phyloP scores from a whole-genome alignment of 106 monocot species.

The Dioscorea dumetorum region DNA sequence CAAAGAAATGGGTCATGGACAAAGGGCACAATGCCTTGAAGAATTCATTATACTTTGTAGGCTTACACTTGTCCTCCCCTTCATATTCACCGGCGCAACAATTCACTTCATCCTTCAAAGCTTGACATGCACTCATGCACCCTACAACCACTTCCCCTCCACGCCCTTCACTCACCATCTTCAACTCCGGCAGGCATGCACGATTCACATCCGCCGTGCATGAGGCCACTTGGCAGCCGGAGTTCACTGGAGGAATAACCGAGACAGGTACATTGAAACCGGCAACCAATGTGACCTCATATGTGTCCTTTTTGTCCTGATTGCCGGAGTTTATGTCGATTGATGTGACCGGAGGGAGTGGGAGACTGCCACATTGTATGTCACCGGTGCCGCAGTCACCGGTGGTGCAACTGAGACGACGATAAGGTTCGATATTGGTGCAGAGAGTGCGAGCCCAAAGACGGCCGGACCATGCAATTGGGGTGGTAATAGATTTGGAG shows the following conservation, averaged over 20 bases:
- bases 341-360: background rate
- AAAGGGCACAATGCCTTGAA: background rate
- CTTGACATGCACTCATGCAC: constrained; percentile 6
- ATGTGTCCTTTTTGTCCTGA: background rate
- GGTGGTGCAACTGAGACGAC: background rate
- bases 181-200: constrained; percentile 1
- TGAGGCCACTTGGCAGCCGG: background rate
- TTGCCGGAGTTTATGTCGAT: background rate
- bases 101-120: background rate
- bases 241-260: background rate
- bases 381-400: background rate
- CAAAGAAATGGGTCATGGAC: background rate
- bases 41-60: background rate
- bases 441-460: constrained; percentile 1
- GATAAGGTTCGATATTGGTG: background rate
- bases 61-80: background rate
- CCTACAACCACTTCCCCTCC: background rate
- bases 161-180: background rate
- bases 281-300: background rate
- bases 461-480: background rate
- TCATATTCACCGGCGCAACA: background rate
- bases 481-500: background rate
- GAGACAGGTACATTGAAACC: constrained; percentile 4
- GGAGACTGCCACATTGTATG: background rate
- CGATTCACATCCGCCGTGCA: background rate